phyloP scores from a whole-genome alignment of 2,329 filamentous ascomycete species.

The Colletotrichum tofieldiae region DNA sequence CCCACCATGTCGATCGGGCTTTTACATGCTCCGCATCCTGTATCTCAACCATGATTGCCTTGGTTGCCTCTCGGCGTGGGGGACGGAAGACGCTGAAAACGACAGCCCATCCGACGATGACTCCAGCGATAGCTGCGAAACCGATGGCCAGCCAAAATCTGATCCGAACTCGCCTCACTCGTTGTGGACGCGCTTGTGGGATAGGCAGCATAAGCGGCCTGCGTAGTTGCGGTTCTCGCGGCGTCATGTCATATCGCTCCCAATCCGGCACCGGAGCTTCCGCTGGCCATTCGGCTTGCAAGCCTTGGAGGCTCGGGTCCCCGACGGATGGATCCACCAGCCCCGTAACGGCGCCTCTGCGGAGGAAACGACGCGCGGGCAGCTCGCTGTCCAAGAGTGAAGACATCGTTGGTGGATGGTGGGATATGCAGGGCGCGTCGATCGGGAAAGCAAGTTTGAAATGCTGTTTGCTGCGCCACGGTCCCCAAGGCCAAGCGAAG shows the following conservation, averaged over 20 bases:
- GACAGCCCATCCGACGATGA: background rate
- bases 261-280: background rate
- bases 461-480: background rate
- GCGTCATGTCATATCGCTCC: background rate
- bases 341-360: background rate
- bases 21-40: background rate
- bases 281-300: background rate
- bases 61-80: background rate
- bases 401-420: background rate
- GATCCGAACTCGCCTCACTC: background rate
- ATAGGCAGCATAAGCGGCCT: background rate
- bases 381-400: background rate
- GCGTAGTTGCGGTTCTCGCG: background rate
- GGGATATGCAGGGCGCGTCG: background rate
- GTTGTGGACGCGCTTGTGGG: background rate
- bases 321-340: conserved; percentile 2
- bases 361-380: background rate
- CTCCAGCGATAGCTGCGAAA: background rate
- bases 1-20: background rate
- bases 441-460: background rate
- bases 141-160: background rate
- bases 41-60: background rate
- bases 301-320: background rate
- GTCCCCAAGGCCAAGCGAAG: too few species aligned
- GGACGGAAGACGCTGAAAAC: background rate